phyloP scores from a whole-genome alignment of 2,329 filamentous ascomycete genomes.

The Beauveria asiatica region DNA sequence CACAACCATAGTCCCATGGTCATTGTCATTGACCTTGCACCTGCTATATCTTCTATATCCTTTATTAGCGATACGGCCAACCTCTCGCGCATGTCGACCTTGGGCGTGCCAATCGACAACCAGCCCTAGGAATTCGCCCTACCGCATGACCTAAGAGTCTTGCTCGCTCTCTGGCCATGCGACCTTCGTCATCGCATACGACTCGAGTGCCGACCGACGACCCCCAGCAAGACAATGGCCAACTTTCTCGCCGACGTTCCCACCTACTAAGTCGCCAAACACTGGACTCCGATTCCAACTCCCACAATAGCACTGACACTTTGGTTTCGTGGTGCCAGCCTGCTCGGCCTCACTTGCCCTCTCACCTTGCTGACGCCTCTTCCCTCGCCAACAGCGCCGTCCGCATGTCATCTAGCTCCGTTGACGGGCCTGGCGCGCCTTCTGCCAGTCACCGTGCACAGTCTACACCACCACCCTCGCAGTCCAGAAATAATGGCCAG shows the following conservation, averaged over 20 bases:
- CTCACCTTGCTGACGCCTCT: background rate
- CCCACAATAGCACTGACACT: background rate
- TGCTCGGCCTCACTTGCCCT: background rate
- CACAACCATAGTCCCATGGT: background rate
- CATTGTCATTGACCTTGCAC: background rate
- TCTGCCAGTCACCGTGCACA: background rate
- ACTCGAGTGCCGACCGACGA: background rate
- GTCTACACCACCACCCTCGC: background rate
- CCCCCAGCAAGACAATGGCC: background rate
- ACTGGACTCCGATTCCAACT: background rate
- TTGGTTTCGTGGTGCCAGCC: background rate
- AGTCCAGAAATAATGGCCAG: constrained; percentile 14
- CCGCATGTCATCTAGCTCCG: background rate
- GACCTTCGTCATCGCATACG: constrained; percentile 8
- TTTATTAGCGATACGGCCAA: background rate
- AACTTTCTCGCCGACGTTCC: background rate
- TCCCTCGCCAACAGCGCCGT: background rate
- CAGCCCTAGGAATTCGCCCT: background rate
- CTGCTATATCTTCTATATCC: background rate
- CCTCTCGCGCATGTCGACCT: background rate
- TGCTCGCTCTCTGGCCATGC: constrained; percentile 13
- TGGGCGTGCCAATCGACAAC: background rate
- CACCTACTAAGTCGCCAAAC: background rate
- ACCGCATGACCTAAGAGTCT: constrained; percentile 3
- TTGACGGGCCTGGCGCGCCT: background rate